Evolutionary conservation across 176 grass and related monocot species (phyloP).

Genomic region (Avena atlantica): DNA sequence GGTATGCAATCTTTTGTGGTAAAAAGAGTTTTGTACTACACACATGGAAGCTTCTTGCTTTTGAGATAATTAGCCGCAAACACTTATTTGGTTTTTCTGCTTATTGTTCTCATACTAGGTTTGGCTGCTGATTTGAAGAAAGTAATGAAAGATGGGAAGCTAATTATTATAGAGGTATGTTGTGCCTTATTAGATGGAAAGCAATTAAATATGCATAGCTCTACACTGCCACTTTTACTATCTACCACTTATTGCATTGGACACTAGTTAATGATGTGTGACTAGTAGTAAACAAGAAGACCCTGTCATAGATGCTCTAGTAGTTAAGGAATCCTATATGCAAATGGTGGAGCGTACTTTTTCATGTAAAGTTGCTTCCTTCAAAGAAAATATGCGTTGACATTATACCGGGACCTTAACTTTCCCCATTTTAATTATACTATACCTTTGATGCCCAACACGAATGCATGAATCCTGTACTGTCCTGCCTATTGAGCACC

Average conservation of each 20-base stretch:
- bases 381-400: slow-evolving; percentile 4
- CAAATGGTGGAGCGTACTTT: background rate
- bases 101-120: slow-evolving; percentile 52
- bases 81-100: background rate
- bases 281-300: background rate
- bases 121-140: slow-evolving; percentile 99
- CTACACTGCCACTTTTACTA: background rate
- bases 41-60: slow-evolving; percentile 17
- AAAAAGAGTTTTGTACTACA: background rate
- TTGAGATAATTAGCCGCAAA: background rate
- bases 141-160: slow-evolving; percentile 99
- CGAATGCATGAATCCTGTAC: background rate
- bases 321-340: background rate
- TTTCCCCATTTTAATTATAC: slow-evolving; percentile 7
- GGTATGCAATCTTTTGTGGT: slow-evolving; percentile 48
- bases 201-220: background rate
- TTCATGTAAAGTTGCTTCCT: background rate
- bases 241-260: background rate
- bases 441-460: background rate
- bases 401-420: background rate
- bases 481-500: background rate
- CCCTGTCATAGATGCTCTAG: no score
- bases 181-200: background rate
- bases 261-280: slow-evolving; percentile 26
- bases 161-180: slow-evolving; percentile 95